Evolutionary conservation across 73 alveolate genomes (phyloP).

Genomic region (Durusdinium trenchii): DNA sequence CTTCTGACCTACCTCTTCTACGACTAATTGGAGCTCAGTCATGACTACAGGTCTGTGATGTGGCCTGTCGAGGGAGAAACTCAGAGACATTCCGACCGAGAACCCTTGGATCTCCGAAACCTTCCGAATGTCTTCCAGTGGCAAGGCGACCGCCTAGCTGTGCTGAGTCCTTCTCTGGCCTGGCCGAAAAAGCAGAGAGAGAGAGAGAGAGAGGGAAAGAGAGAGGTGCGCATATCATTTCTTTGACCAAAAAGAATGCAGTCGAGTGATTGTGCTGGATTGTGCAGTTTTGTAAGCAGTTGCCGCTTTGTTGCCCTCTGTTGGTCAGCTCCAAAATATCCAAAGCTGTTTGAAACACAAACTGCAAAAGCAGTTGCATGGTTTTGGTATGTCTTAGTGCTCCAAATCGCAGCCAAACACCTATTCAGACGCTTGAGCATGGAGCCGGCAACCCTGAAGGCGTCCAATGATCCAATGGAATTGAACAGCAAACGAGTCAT

Average conservation of each 20-base stretch:
- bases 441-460: background rate
- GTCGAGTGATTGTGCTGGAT: background rate
- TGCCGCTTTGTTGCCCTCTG: background rate
- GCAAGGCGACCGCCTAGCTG: background rate
- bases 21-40: no score
- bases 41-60: no score
- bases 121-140: background rate
- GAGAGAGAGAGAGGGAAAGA: background rate
- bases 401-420: background rate
- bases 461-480: background rate
- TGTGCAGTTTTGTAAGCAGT: background rate
- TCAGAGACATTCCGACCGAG: background rate
- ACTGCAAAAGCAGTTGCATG: no score
- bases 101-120: background rate
- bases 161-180: conserved; percentile 6
- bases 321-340: background rate
- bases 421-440: no score
- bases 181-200: background rate
- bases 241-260: background rate
- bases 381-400: background rate
- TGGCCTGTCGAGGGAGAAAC: background rate
- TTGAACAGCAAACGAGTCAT: background rate
- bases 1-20: no score
- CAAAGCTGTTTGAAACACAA: background rate
- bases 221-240: background rate